phyloP scores from a whole-genome alignment of 2,329 filamentous ascomycete species.

The Ophioceras dolichostomum region DNA sequence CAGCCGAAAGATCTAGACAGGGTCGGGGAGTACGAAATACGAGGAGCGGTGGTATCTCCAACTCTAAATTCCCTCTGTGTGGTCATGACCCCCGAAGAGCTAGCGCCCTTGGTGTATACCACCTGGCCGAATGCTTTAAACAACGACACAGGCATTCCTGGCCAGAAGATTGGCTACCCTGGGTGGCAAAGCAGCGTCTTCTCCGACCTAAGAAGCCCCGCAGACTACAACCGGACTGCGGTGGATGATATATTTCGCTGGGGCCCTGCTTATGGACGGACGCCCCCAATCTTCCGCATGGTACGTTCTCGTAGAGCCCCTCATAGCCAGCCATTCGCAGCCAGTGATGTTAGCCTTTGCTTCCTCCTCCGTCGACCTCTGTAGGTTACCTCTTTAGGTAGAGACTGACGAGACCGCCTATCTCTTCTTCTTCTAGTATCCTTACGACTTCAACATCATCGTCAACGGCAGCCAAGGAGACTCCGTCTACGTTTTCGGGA shows the following conservation, averaged over 20 bases:
- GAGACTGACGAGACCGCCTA: too few relatives aligned
- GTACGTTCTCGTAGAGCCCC: too few relatives aligned
- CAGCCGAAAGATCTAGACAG: slow-evolving; percentile 55
- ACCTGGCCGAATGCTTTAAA: slow-evolving; percentile 37
- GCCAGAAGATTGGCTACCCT: slow-evolving; percentile 18
- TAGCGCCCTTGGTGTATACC: slow-evolving; percentile 52
- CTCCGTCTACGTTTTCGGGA: slow-evolving; percentile 55
- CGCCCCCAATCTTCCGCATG: slow-evolving; percentile 38
- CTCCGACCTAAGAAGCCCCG: slow-evolving; percentile 11
- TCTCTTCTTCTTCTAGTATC: too few relatives aligned
- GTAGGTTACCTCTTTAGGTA: too few relatives aligned
- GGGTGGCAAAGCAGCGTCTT: slow-evolving; percentile 27
- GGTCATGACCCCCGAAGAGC: slow-evolving; percentile 45
- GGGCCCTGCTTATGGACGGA: slow-evolving; percentile 36
- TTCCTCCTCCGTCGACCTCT: too few relatives aligned
- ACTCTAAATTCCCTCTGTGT: slow-evolving; percentile 62
- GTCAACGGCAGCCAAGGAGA: slow-evolving; percentile 36
- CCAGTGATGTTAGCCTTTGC: too few relatives aligned
- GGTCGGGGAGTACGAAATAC: slow-evolving; percentile 55
- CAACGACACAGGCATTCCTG: slow-evolving; percentile 18
- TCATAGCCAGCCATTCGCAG: too few relatives aligned
- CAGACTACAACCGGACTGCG: slow-evolving; percentile 41
- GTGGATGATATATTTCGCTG: slow-evolving; percentile 63
- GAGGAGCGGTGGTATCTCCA: slow-evolving; percentile 58
- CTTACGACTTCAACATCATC: slow-evolving; percentile 54